A percentile compares a stretch with the other conserved stretches of the same genome.
Conservation (phyloP, 352 stramenopile genomes). For the Phytophthora pseudosyringae region DNA sequence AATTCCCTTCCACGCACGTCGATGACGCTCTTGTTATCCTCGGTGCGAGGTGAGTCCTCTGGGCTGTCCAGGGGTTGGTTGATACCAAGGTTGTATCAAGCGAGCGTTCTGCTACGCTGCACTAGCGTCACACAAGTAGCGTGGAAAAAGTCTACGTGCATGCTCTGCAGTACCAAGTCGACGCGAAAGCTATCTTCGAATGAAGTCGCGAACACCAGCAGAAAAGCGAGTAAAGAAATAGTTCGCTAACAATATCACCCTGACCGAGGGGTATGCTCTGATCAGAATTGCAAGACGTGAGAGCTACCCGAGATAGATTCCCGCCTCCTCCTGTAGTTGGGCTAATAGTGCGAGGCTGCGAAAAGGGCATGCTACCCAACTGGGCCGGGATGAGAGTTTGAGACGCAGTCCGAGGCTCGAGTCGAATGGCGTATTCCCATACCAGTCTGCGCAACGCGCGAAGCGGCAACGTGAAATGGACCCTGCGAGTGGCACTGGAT, state of each 20-base stretch:
- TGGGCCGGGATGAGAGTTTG: not conserved
- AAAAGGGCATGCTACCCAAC: not conserved
- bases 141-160: too few relatives aligned
- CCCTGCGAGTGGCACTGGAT: conserved; percentile 18
- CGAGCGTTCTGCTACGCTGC: too few relatives aligned
- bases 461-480: conserved; percentile 22
- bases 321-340: not conserved
- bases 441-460: conserved; percentile 15
- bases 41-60: too few relatives aligned
- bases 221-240: not conserved
- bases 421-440: conserved; percentile 6
- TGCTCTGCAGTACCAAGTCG: too few relatives aligned
- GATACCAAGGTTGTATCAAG: too few relatives aligned
- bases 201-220: too few relatives aligned
- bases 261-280: not conserved
- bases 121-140: too few relatives aligned
- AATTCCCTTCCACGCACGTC: too few relatives aligned
- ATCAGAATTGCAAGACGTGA: conserved; percentile 16
- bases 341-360: not conserved
- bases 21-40: too few relatives aligned
- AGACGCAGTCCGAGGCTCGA: not conserved
- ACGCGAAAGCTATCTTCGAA: too few relatives aligned
- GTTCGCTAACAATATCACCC: conserved; percentile 1
- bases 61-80: too few relatives aligned
- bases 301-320: not conserved